These are phyloP conservation scores for Claviceps citrina DNA, from an alignment of 2,329 filamentous ascomycete genomes.

Conservation along the genomic window DNA sequence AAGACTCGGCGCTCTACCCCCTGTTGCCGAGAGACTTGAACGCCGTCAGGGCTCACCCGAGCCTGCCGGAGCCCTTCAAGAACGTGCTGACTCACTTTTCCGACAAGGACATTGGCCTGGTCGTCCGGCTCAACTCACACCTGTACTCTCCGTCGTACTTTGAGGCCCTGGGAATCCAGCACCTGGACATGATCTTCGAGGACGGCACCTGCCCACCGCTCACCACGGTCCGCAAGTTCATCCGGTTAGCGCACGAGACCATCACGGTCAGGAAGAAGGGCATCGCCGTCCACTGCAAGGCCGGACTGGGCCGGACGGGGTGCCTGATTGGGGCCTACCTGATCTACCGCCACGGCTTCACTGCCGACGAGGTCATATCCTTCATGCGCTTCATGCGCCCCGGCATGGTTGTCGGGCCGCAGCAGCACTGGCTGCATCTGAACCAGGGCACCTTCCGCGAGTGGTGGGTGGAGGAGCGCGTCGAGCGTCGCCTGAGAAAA, in stretches of 20 bases:
- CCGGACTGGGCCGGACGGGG: conserved; percentile 83
- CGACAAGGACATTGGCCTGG: conserved; percentile 75
- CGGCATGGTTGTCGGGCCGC: conserved; percentile 95
- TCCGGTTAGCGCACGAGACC: conserved; percentile 84
- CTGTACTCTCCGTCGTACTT: conserved; percentile 97
- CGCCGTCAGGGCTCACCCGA: conserved; percentile 53
- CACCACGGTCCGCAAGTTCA: conserved; percentile 81
- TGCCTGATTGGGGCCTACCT: conserved; percentile 95
- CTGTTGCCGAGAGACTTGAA: conserved; percentile 61
- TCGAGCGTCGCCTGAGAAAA: conserved; percentile 51
- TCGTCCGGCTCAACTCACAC: conserved; percentile 88
- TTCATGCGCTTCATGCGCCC: conserved; percentile 99
- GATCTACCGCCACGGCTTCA: conserved; percentile 94
- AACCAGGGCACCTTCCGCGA: conserved; percentile 96
- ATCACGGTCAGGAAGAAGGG: conserved; percentile 82
- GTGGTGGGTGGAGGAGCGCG: conserved; percentile 88
- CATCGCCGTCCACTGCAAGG: conserved; percentile 97
- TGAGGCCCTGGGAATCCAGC: conserved; percentile 82
- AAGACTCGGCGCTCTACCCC: conserved; percentile 57
- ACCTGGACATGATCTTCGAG: conserved; percentile 98
- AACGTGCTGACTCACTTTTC: conserved; percentile 86
- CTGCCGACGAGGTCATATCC: conserved; percentile 89
- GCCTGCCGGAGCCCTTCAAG: conserved; percentile 77
- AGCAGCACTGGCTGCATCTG: conserved; percentile 96
- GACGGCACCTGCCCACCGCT: conserved; percentile 91